Conservation (phyloP, 2,329 filamentous ascomycete genomes). For the Nigrograna mackinnonii region DNA sequence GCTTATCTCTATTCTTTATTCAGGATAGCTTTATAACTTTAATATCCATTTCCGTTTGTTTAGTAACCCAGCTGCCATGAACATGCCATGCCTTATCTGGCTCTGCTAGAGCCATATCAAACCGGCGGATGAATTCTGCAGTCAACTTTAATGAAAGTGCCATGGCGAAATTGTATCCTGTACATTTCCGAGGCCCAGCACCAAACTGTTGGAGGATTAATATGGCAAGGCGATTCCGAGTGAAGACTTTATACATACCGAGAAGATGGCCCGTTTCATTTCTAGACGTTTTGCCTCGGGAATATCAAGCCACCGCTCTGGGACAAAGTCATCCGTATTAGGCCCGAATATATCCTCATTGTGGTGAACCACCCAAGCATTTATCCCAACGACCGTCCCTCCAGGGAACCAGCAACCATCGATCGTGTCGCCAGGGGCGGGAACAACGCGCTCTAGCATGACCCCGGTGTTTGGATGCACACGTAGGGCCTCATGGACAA, state of each 20-base stretch:
- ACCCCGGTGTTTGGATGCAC: not conserved
- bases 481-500: not conserved
- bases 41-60: not conserved
- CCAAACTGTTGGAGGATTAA: not conserved
- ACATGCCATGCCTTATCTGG: not conserved
- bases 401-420: not conserved
- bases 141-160: not conserved
- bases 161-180: not conserved
- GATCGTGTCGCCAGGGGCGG: not conserved
- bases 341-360: not conserved
- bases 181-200: not conserved
- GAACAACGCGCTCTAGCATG: not conserved
- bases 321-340: not conserved
- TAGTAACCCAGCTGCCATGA: not conserved
- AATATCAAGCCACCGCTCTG: slow-evolving; percentile 13
- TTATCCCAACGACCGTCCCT: not conserved
- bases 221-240: not conserved
- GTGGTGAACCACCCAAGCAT: not conserved
- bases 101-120: not conserved
- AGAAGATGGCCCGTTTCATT: not conserved
- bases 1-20: no score
- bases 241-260: not conserved
- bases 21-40: no score
- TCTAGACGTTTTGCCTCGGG: not conserved
- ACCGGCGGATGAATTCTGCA: not conserved